Base-by-base conservation (phyloP, 352 stramenopile species). In the Discostella stelligera region DNA sequence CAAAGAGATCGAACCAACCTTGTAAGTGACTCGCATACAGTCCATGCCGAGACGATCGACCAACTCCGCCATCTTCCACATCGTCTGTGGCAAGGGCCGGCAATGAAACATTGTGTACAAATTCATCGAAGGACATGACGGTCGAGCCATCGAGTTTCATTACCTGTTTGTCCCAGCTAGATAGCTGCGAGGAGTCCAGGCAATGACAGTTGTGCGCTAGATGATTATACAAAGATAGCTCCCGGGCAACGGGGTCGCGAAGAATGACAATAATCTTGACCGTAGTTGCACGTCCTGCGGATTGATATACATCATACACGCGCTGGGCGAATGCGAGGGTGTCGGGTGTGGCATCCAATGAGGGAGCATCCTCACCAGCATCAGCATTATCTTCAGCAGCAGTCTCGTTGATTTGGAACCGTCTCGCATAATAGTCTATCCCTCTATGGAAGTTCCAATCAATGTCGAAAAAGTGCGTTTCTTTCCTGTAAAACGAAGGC, bases 71-170 rank as follows among this genome's bases (percentile, higher is more conserved):
- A 66, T 66, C 58, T 66, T 61, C 14, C 21, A 23, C 0, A 16
- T 66, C 25, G 44, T 71, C 37, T 37, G n/a, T 76, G 30, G 48
- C 56, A 53, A 80, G 53, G n/a, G 56, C 73, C 14, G 73, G 73
- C 23, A 80, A 52, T 39, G 73, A 72, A 30, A 58, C 23, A 41
- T 78, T 27, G 23, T 13, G 37, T 39, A 80, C 65, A 44, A 76
- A 83, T 61, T 83, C 76, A 56, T 74, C 54, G 58, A 83, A 83
- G 0, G 69, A 64, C 58, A 75, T 71, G 11, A 83, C 71, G n/a
- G n/a, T n/a, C 2, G 32, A 50, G 10, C 49, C 58, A 37, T 78
- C 62, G 16, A 20, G 6, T 68, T n/a, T 73, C 13, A 30, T 23
- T 25, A 74, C 74, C 46, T 74, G 67, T 25, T 69, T 70, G 30